Conservation (phyloP, 208 protist species). For the Trichomonas gallinae region DNA sequence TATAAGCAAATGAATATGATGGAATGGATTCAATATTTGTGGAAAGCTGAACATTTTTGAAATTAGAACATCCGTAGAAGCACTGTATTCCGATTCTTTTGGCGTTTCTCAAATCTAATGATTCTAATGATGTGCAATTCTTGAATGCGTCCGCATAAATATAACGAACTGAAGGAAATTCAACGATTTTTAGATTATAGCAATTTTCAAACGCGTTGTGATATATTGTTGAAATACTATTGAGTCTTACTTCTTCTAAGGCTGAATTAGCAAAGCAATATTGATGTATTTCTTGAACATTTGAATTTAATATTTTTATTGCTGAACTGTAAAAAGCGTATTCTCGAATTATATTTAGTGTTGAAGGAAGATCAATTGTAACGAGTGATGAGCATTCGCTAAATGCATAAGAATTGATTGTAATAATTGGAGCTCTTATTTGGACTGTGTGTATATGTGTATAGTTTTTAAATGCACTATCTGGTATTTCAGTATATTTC, state of each 20-base stretch:
- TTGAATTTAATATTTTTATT: neutral
- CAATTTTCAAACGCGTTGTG: neutral
- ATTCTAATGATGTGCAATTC: neutral
- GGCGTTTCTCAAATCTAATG: neutral
- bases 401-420: neutral
- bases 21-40: too few species aligned
- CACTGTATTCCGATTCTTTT: neutral
- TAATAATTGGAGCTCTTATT: neutral
- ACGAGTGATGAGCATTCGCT: neutral
- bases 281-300: neutral
- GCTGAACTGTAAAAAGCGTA: neutral
- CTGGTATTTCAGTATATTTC: neutral
- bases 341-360: neutral
- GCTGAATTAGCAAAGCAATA: neutral
- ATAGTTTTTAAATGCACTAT: neutral
- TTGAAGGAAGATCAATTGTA: neutral
- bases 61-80: neutral
- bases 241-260: neutral
- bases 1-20: neutral
- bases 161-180: neutral
- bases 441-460: neutral
- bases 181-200: neutral
- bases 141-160: neutral
- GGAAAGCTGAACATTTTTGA: too few species aligned
- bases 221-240: neutral